Evolutionary conservation across 164 flowering plant genomes (phyloP), one percentile per base, ranked within the genome.

Genomic region (Cinnamomum micranthum): DNA sequence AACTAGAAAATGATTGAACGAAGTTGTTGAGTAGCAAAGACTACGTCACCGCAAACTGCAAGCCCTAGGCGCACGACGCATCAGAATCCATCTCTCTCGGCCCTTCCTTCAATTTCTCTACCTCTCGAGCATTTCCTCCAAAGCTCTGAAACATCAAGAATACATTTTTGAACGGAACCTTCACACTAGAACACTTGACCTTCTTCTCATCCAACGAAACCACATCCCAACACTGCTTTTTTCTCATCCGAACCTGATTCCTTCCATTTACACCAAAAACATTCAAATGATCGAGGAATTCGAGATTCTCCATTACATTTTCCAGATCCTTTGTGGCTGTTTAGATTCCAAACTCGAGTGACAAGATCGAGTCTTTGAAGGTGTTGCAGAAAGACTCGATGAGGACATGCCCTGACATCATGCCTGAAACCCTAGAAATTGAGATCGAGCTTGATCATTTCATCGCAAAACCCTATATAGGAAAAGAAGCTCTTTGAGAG

Each of bases 1-100:
- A 87, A 47, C 75, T 76, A 0, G 92, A 93, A 74, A 95, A 71
- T 6, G 87, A 82, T 75, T 92, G 96, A 75, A 83, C 79, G 77
- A 87, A 84, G 58, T 82, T 84, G 70, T 82, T 86, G 47, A 88
- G 68, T 83, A 90, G 76, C 82, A 86, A 64, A 22, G 96, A 87
- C 90, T 92, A 88, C 24, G 88, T 80, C 76, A 91, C 76, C 19
- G 86, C 90, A 84, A 92, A 85, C 69, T 89, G 88, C 86, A 93
- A 82, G 81, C 96, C 92, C 74, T 90, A 90, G 20, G 69, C 72
- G 75, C 90, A 88, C 75, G 87, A 83, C 19, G 74, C 84, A 66
- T 87, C 79, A 52, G 33, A 55, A 27, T 62, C 82, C 72, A 55
- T 78, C 58, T 82, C 89, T 77, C 82, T 86, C 70, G 69, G 24